phyloP scores from a whole-genome alignment of 345 rosid genomes.

The Punica granatum region DNA sequence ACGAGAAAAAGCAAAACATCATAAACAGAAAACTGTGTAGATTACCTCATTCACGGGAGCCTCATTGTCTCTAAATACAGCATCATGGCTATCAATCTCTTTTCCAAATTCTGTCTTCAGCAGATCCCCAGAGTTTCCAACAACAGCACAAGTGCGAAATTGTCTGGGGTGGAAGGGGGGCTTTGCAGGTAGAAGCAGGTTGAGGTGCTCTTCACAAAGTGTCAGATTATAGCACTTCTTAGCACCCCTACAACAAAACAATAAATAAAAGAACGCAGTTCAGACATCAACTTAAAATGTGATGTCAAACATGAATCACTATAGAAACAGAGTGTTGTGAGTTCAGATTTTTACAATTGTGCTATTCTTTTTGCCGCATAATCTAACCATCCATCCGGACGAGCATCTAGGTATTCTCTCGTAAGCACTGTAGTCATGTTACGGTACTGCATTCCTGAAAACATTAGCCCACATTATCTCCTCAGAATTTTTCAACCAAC shows the following conservation, averaged over 20 bases:
- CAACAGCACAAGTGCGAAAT: constrained; percentile 79
- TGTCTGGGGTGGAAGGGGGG: constrained; percentile 87
- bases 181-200: constrained; percentile 69
- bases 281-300: neutral
- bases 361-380: constrained; percentile 94
- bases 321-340: neutral
- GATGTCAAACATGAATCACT: constrained; percentile 1
- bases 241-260: constrained; percentile 55
- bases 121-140: constrained; percentile 95
- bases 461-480: constrained; percentile 17
- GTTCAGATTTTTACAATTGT: constrained; percentile 53
- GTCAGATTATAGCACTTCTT: constrained; percentile 72
- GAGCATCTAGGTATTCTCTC: constrained; percentile 84
- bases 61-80: constrained; percentile 88
- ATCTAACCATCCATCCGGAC: constrained; percentile 92
- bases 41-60: constrained; percentile 89
- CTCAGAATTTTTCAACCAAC: constrained; percentile 5
- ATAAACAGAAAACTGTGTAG: neutral
- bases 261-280: neutral
- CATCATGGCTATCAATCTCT: constrained; percentile 93
- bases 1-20: neutral
- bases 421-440: constrained; percentile 96
- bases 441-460: constrained; percentile 59
- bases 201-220: constrained; percentile 85
- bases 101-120: constrained; percentile 74